Evolutionary conservation across 345 rosid species (phyloP).

Genomic region (Gossypium herbaceum): DNA sequence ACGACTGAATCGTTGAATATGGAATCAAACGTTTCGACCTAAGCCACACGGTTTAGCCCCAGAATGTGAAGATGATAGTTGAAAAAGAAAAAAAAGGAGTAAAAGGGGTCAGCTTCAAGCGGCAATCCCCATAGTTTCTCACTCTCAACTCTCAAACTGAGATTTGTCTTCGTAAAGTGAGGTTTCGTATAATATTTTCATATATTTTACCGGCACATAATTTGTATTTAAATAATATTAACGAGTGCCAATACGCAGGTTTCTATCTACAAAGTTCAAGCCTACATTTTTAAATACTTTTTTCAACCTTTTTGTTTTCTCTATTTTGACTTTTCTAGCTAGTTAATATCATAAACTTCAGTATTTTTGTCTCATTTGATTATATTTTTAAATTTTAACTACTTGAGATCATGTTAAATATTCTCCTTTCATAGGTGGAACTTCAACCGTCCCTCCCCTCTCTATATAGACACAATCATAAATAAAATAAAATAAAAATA

Average conservation of each 20-base stretch:
- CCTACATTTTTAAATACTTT: too few relatives aligned
- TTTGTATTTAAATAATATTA: not conserved
- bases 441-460: too few relatives aligned
- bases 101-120: not conserved
- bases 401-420: too few relatives aligned
- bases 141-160: not conserved
- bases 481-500: too few relatives aligned
- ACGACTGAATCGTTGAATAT: not conserved
- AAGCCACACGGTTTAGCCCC: not conserved
- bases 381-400: too few relatives aligned
- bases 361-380: not conserved
- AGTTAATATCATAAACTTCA: not conserved
- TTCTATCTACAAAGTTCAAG: not conserved
- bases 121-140: not conserved
- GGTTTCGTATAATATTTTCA: not conserved
- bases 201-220: not conserved
- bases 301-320: not conserved
- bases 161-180: not conserved
- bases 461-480: too few relatives aligned
- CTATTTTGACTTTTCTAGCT: too few relatives aligned
- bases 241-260: not conserved
- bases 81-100: not conserved
- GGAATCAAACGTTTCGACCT: not conserved
- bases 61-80: not conserved
- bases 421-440: too few relatives aligned